phyloP scores from a whole-genome alignment of 2,329 filamentous ascomycete genomes.

The Aspergillaceae sp. region DNA sequence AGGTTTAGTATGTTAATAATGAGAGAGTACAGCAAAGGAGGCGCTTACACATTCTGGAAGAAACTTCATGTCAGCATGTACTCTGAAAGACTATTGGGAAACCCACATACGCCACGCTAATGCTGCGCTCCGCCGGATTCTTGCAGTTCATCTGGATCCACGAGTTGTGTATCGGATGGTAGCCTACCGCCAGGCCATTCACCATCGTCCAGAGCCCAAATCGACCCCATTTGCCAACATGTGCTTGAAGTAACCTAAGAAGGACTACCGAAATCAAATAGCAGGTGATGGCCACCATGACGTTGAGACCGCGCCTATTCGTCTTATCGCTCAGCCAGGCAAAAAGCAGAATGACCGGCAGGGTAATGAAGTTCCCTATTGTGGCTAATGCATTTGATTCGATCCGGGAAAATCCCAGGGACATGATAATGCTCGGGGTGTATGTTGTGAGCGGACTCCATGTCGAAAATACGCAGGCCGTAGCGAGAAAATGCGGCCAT shows the following conservation, averaged over 20 bases:
- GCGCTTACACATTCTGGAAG: slow-evolving; percentile 22
- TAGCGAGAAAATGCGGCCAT: slow-evolving; percentile 44
- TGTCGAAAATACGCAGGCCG: slow-evolving; percentile 45
- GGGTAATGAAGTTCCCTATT: slow-evolving; percentile 35
- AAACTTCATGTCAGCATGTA: slow-evolving; percentile 21
- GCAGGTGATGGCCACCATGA: slow-evolving; percentile 38
- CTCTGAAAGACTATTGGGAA: neutral
- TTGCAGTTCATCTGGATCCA: slow-evolving; percentile 47
- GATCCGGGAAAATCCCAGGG: slow-evolving; percentile 40
- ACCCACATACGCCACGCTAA: slow-evolving; percentile 39
- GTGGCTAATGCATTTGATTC: slow-evolving; percentile 41
- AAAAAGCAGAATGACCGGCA: slow-evolving; percentile 43
- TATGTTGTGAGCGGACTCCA: slow-evolving; percentile 47
- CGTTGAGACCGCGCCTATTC: slow-evolving; percentile 36
- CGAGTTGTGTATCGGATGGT: slow-evolving; percentile 47
- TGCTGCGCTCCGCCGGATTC: slow-evolving; percentile 40
- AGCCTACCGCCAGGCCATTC: slow-evolving; percentile 45
- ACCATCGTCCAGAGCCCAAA: slow-evolving; percentile 46
- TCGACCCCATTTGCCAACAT: slow-evolving; percentile 41
- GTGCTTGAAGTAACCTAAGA: slow-evolving; percentile 33
- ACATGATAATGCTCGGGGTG: slow-evolving; percentile 33
- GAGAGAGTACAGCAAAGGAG: neutral
- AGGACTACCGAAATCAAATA: slow-evolving; percentile 41
- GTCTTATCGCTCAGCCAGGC: slow-evolving; percentile 43
- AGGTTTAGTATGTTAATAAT: neutral